A percentile compares a stretch with the other conserved stretches of the same genome.
phyloP scores from a whole-genome alignment of 2,329 filamentous ascomycete genomes.

The Coleophoma eucalyptorum region DNA sequence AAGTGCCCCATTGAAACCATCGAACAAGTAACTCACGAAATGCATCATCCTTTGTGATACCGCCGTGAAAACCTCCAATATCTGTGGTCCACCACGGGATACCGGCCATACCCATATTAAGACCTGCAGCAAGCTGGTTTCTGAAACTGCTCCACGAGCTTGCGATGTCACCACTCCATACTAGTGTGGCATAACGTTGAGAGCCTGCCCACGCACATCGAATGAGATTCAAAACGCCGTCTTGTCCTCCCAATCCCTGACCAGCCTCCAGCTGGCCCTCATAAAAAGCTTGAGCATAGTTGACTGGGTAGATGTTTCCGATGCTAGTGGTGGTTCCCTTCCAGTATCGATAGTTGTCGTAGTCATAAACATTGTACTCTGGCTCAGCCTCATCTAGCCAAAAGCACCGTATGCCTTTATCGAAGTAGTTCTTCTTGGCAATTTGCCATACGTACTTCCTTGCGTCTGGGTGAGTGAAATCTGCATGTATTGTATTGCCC shows the following conservation, averaged over 20 bases:
- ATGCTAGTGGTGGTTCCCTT: constrained; percentile 47
- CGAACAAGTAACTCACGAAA: constrained; percentile 60
- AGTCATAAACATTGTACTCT: constrained; percentile 60
- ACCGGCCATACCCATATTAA: constrained; percentile 61
- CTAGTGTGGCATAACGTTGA: constrained; percentile 58
- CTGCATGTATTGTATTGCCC: constrained; percentile 55
- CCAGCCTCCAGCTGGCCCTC: constrained; percentile 50
- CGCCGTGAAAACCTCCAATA: constrained; percentile 65
- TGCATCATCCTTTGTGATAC: constrained; percentile 44
- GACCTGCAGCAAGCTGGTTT: constrained; percentile 55
- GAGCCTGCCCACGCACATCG: constrained; percentile 51
- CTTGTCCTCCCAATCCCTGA: constrained; percentile 25
- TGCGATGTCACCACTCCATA: constrained; percentile 64
- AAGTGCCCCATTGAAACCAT: constrained; percentile 66
- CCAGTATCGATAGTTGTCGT: constrained; percentile 60
- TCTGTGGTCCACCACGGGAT: constrained; percentile 67
- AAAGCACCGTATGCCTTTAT: constrained; percentile 56
- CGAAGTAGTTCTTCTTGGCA: constrained; percentile 54
- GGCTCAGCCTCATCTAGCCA: constrained; percentile 68
- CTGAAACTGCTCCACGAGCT: constrained; percentile 55
- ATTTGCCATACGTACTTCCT: constrained; percentile 54
- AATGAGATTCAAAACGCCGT: constrained; percentile 53
- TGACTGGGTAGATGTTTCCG: constrained; percentile 54
- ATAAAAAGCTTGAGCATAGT: constrained; percentile 54
- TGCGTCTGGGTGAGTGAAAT: constrained; percentile 56